Conservation (phyloP, 2,329 filamentous ascomycete genomes). For the Teratosphaeria viscida region DNA sequence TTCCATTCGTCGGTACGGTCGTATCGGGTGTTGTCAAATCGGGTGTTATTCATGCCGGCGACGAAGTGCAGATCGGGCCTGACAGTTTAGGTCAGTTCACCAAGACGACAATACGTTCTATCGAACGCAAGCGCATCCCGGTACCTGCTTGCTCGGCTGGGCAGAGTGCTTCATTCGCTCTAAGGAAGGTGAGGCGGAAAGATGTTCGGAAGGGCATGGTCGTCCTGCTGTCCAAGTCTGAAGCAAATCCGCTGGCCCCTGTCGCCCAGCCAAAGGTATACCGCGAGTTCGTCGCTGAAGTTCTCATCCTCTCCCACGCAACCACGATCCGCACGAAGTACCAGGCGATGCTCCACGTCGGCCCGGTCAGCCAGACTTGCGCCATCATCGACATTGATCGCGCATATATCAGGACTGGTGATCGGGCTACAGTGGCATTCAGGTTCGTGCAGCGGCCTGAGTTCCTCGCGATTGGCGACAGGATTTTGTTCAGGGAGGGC, state of each 20-base stretch:
- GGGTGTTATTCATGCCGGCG: slow-evolving; percentile 78
- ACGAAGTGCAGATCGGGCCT: slow-evolving; percentile 77
- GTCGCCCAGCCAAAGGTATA: slow-evolving; percentile 40
- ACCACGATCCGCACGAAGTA: slow-evolving; percentile 97
- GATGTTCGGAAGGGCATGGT: slow-evolving; percentile 98
- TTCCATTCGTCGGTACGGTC: slow-evolving; percentile 92
- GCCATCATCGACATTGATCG: slow-evolving; percentile 95
- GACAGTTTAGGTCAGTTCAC: slow-evolving; percentile 85
- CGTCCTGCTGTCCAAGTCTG: slow-evolving; percentile 66
- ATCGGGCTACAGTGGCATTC: slow-evolving; percentile 89
- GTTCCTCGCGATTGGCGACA: slow-evolving; percentile 78
- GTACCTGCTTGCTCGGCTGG: slow-evolving; percentile 84
- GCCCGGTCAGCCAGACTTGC: slow-evolving; percentile 88
- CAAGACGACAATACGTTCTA: slow-evolving; percentile 76
- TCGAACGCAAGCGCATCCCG: slow-evolving; percentile 84
- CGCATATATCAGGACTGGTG: slow-evolving; percentile 88
- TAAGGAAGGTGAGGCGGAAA: slow-evolving; percentile 77
- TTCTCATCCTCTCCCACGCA: slow-evolving; percentile 87
- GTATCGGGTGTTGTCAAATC: slow-evolving; percentile 85
- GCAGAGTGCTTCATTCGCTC: slow-evolving; percentile 82
- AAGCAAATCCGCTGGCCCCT: slow-evolving; percentile 42
- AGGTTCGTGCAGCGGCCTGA: slow-evolving; percentile 89
- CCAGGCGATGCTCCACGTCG: slow-evolving; percentile 96
- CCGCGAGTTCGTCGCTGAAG: slow-evolving; percentile 53
- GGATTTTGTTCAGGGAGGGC: slow-evolving; percentile 86